These are phyloP conservation scores for Diophrys appendiculata DNA, from an alignment of 73 alveolate species.

Conservation along the genomic window DNA sequence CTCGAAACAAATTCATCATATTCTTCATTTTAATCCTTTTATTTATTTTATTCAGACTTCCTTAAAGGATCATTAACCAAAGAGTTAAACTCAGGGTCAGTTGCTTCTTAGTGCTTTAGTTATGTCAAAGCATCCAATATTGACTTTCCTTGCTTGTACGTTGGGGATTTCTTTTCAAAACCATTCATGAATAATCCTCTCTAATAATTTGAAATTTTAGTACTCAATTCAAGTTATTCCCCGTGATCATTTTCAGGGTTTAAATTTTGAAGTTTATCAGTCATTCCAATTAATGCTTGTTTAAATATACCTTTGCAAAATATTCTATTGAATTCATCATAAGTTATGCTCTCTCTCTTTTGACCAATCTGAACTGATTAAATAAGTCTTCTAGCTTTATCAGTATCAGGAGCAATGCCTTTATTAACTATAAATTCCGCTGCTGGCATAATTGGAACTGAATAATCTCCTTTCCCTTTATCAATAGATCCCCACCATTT, in stretches of 20 bases:
- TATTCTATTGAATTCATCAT: constrained; percentile 57
- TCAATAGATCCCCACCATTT: constrained; percentile 45
- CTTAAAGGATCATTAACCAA: not conserved
- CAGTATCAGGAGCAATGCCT: constrained; percentile 46
- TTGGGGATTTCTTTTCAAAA: not conserved
- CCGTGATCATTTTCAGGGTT: constrained; percentile 4
- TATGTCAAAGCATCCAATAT: not conserved
- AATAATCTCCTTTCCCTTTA: constrained; percentile 21
- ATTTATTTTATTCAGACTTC: not conserved
- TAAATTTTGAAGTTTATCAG: constrained; percentile 4
- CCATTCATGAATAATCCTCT: not conserved
- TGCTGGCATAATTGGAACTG: constrained; percentile 21
- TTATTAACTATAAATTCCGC: constrained; percentile 47
- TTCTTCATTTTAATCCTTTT: not conserved
- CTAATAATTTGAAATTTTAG: not conserved
- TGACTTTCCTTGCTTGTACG: constrained; percentile 12
- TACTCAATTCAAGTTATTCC: not conserved
- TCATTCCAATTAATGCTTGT: constrained; percentile 47
- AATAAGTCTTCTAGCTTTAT: constrained; percentile 1
- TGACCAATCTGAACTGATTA: not conserved
- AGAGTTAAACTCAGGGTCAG: not conserved
- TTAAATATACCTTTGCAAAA: constrained; percentile 66
- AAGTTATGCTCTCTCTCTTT: not conserved
- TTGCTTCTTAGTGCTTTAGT: not conserved
- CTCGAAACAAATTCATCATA: not conserved